These are phyloP conservation scores for Fonsecaea pedrosoi DNA, from an alignment of 2,329 filamentous ascomycete species.

Conservation along the genomic window DNA sequence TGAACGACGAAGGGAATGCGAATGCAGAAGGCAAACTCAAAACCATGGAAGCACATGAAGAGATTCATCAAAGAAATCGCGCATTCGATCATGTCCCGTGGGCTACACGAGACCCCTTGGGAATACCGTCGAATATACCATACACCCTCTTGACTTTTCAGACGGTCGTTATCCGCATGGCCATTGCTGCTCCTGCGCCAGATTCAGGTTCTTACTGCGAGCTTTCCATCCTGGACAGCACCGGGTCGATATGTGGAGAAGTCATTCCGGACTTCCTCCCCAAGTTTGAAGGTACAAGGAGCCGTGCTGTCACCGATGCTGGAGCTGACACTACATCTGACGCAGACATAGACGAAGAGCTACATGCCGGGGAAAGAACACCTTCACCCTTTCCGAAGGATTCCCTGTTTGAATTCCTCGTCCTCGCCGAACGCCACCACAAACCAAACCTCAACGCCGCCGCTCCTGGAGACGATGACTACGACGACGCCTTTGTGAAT, in stretches of 20 bases:
- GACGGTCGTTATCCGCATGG: neutral
- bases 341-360: neutral
- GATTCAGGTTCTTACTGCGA: neutral
- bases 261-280: neutral
- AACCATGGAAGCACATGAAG: neutral
- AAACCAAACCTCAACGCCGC: neutral
- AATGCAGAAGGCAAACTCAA: neutral
- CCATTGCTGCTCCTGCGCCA: neutral
- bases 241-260: neutral
- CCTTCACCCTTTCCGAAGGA: neutral
- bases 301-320: too few species aligned
- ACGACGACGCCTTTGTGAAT: neutral
- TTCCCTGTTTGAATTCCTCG: neutral
- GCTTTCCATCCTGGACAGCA: neutral
- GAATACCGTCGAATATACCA: neutral
- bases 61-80: neutral
- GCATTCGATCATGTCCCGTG: neutral
- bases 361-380: neutral
- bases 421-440: conserved; percentile 2
- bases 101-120: neutral
- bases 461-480: neutral
- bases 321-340: neutral
- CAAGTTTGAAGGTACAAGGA: neutral
- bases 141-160: neutral
- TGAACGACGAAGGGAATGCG: neutral